Evolutionary conservation across 1,139 yeast genomes (phyloP).

Genomic region (Taphrina populina): DNA sequence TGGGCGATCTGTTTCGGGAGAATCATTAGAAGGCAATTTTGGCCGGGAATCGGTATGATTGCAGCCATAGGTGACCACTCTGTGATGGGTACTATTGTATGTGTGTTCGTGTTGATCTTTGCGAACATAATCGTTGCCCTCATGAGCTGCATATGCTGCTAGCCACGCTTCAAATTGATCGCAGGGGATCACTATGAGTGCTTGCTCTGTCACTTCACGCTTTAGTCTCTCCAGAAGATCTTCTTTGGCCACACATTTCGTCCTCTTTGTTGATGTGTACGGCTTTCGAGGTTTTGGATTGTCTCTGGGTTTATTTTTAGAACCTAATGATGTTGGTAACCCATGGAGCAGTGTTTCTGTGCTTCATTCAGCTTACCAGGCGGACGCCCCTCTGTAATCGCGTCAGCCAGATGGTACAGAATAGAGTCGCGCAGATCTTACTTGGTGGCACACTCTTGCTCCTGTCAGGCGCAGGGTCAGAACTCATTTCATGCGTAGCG

Average conservation of each 20-base stretch:
- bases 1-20: neutral
- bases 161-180: conserved; percentile 27
- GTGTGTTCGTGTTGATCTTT: conserved; percentile 29
- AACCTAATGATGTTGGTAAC: neutral
- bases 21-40: neutral
- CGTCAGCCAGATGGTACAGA: conserved; percentile 2
- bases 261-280: conserved; percentile 20
- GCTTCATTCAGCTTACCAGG: neutral
- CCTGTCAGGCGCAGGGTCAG: conserved; percentile 4
- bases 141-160: conserved; percentile 23
- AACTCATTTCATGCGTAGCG: too few relatives aligned
- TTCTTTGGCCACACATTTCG: conserved; percentile 15
- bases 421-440: neutral
- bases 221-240: conserved; percentile 26
- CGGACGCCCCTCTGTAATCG: conserved; percentile 4
- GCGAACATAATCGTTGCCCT: conserved; percentile 28
- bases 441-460: conserved; percentile 14
- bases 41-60: conserved; percentile 7
- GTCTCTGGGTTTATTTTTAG: conserved; percentile 16
- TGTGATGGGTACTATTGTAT: conserved; percentile 31
- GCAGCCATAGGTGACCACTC: conserved; percentile 32
- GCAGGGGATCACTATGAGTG: conserved; percentile 19
- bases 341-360: neutral
- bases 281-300: conserved; percentile 29
- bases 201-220: conserved; percentile 21